phyloP scores from a whole-genome alignment of 2,329 filamentous ascomycete genomes.

The Aspergillus cejpii region DNA sequence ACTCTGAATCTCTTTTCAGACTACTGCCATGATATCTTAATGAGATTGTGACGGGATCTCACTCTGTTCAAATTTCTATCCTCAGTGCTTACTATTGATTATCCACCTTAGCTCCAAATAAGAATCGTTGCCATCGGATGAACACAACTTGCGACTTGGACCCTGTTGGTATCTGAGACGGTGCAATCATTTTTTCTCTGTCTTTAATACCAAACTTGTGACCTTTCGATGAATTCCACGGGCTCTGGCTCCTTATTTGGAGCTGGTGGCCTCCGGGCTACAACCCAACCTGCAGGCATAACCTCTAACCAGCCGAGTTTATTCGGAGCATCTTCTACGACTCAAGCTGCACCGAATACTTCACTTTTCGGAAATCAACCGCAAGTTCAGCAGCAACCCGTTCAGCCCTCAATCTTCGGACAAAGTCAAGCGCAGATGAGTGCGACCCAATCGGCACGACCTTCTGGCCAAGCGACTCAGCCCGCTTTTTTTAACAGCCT shows the following conservation, averaged over 20 bases:
- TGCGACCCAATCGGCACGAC: constrained; percentile 20
- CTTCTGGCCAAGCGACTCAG: constrained; percentile 36
- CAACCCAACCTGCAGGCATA: constrained; percentile 22
- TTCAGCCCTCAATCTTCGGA: constrained; percentile 24
- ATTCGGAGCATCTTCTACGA: constrained; percentile 21
- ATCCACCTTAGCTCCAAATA: not conserved
- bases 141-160: not conserved
- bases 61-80: not conserved
- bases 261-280: constrained; percentile 21
- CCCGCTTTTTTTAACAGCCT: constrained; percentile 60
- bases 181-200: no score
- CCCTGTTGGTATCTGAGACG: not conserved
- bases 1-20: not conserved
- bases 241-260: constrained; percentile 27
- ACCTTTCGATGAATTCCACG: constrained; percentile 15
- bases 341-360: constrained; percentile 20
- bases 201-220: no score
- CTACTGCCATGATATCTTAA: not conserved
- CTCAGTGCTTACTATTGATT: not conserved
- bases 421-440: constrained; percentile 23
- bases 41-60: no score
- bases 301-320: constrained; percentile 24
- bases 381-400: constrained; percentile 21
- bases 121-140: not conserved
- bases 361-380: constrained; percentile 25